phyloP scores from a whole-genome alignment of 345 rosid genomes.

The Gossypium longicalyx region DNA sequence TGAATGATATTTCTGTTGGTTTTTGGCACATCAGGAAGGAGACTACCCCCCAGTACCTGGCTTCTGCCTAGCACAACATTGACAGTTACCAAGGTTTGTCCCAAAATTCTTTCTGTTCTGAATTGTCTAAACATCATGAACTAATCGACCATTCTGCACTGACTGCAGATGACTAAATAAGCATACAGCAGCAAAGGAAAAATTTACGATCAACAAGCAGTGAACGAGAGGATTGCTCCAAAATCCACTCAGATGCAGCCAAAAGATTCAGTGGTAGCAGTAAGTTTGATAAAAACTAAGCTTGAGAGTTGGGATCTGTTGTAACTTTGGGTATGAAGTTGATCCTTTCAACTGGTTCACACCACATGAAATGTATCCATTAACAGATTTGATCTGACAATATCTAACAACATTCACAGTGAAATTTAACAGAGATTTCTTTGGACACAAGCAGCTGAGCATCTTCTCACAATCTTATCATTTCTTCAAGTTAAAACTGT shows the following conservation, averaged over 20 bases:
- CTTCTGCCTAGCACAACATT: background rate
- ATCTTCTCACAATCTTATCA: constrained; percentile 5
- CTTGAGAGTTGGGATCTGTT: background rate
- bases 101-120: background rate
- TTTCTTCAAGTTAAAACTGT: constrained; percentile 7
- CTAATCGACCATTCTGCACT: background rate
- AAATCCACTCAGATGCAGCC: background rate
- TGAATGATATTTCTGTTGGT: background rate
- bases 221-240: background rate
- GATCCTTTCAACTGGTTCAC: background rate
- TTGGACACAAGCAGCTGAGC: constrained; percentile 9
- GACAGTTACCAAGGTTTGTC: background rate
- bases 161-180: background rate
- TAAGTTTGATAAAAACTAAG: background rate
- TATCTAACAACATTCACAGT: background rate
- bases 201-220: background rate
- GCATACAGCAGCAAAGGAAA: background rate
- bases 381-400: background rate
- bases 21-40: background rate
- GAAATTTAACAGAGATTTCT: background rate
- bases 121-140: background rate
- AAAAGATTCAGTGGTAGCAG: background rate
- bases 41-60: background rate
- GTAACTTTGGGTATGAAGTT: background rate
- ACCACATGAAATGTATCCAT: background rate